phyloP scores from a whole-genome alignment of 1,284 basidiomycete species.

The Leccinum angustisporum region DNA sequence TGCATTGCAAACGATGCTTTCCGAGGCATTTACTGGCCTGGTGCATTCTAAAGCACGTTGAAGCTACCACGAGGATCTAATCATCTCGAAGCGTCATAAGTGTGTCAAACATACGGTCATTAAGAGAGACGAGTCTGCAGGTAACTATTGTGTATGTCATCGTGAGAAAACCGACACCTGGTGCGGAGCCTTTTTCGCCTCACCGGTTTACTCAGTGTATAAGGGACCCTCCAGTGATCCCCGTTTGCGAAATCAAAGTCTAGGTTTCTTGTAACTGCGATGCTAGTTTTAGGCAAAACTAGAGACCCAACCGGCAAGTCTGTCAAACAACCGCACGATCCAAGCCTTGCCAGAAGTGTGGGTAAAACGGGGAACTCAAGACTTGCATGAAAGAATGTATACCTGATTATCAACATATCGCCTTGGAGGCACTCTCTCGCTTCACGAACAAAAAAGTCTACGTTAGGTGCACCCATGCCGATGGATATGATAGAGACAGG shows the following conservation, averaged over 20 bases:
- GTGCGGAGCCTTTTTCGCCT: constrained; percentile 20
- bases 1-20: constrained; percentile 45
- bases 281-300: constrained; percentile 66
- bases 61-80: constrained; percentile 40
- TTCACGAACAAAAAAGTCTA: constrained; percentile 86
- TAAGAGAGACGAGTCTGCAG: constrained; percentile 56
- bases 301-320: constrained; percentile 73
- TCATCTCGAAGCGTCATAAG: constrained; percentile 1
- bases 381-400: constrained; percentile 18
- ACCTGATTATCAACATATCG: constrained; percentile 79
- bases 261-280: constrained; percentile 72
- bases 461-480: constrained; percentile 81
- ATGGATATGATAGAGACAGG: constrained; percentile 78
- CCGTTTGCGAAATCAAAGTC: constrained; percentile 69
- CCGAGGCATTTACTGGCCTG: constrained; percentile 40
- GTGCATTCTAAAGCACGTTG: constrained; percentile 44
- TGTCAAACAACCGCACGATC: constrained; percentile 77
- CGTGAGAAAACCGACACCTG: constrained; percentile 2
- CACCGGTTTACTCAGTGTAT: constrained; percentile 71
- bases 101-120: constrained; percentile 39
- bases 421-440: constrained; percentile 74
- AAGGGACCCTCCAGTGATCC: constrained; percentile 50
- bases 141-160: constrained; percentile 39
- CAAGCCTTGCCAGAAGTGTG: constrained; percentile 48
- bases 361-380: constrained; percentile 4